Evolutionary conservation across 805 yeast species (phyloP).

Genomic region (Hemisphaericaspora nanyangensis): DNA sequence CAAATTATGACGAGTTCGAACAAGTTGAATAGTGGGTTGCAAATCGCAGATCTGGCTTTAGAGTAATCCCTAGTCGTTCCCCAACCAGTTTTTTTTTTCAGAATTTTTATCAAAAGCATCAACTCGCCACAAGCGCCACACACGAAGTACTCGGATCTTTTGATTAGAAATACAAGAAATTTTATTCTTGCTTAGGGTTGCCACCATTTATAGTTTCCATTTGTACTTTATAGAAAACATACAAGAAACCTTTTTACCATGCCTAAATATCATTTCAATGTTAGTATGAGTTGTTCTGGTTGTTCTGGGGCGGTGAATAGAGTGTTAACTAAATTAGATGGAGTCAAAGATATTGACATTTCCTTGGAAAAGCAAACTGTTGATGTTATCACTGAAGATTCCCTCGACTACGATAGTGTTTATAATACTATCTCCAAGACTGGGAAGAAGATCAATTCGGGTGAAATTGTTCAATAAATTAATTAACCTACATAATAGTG

Average conservation of each 20-base stretch:
- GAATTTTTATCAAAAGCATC: too few relatives aligned
- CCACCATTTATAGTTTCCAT: too few relatives aligned
- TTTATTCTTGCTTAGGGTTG: too few relatives aligned
- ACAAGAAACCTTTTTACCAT: not conserved
- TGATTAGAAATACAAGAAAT: too few relatives aligned
- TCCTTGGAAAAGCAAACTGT: conserved; percentile 81
- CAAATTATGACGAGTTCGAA: too few relatives aligned
- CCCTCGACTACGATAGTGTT: conserved; percentile 70
- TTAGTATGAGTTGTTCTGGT: conserved; percentile 81
- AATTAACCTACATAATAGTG: not conserved
- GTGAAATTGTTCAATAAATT: conserved; percentile 47
- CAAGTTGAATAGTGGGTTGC: too few relatives aligned
- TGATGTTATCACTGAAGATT: conserved; percentile 56
- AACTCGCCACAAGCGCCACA: too few relatives aligned
- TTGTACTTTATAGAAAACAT: too few relatives aligned
- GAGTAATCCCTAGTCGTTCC: too few relatives aligned
- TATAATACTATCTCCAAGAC: conserved; percentile 80
- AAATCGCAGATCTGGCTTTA: too few relatives aligned
- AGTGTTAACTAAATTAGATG: conserved; percentile 66
- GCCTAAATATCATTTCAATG: conserved; percentile 74
- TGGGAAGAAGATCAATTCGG: conserved; percentile 76
- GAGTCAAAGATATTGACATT: conserved; percentile 69
- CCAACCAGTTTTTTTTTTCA: too few relatives aligned
- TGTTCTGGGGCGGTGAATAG: conserved; percentile 85
- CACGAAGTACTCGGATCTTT: too few relatives aligned